phyloP scores from a whole-genome alignment of 2,329 filamentous ascomycete genomes.

The Curvularia lunata region DNA sequence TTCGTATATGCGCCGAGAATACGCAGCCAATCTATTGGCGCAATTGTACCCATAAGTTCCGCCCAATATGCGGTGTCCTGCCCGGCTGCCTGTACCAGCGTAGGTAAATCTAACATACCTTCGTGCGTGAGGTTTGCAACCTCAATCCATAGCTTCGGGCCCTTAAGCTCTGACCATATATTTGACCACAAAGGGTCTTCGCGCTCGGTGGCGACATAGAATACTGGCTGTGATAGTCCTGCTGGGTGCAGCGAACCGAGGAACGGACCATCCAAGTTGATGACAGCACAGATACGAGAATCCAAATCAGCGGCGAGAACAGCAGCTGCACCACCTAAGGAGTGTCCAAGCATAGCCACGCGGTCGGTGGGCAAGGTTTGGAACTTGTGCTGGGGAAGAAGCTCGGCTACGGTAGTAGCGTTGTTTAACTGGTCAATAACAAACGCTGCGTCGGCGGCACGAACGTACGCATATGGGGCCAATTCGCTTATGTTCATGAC shows the following conservation, averaged over 20 bases:
- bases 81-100: neutral
- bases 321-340: conserved; percentile 29
- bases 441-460: conserved; percentile 29
- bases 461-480: conserved; percentile 8
- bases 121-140: conserved; percentile 27
- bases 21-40: conserved; percentile 1
- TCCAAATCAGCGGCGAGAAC: conserved; percentile 23
- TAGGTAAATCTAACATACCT: conserved; percentile 12
- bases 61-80: neutral
- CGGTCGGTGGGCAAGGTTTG: conserved; percentile 15
- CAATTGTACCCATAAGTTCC: neutral
- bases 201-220: conserved; percentile 23
- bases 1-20: conserved; percentile 24
- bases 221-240: conserved; percentile 28
- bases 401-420: conserved; percentile 24
- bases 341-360: conserved; percentile 28
- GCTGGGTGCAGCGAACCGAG: conserved; percentile 21
- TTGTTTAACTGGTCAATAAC: conserved; percentile 34
- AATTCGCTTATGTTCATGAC: neutral
- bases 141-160: conserved; percentile 32
- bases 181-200: conserved; percentile 14
- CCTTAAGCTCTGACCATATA: conserved; percentile 27
- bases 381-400: conserved; percentile 22
- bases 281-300: conserved; percentile 22
- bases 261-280: conserved; percentile 28